Percentiles rank a stretch among this genome's conserved stretches.
These are phyloP conservation scores for Hypoxylon sp. DNA, from an alignment of 2,329 filamentous ascomycete genomes.

Conservation along the genomic window DNA sequence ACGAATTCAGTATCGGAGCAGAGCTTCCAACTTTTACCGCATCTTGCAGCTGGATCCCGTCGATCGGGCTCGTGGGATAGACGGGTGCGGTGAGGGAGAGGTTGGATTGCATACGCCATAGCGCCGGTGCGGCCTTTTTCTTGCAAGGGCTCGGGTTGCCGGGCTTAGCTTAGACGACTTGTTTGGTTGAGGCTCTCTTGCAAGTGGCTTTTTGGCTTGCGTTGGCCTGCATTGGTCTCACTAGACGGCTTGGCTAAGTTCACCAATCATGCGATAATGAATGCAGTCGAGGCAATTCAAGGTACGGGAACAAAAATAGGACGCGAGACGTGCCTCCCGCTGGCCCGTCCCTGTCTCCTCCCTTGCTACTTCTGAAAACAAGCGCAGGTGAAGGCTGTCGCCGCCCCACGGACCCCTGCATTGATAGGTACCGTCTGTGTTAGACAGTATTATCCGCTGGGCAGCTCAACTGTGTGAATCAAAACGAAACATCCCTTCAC, in stretches of 20 bases:
- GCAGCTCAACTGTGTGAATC: conserved; percentile 26
- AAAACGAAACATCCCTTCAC: conserved; percentile 27
- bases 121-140: conserved; percentile 18
- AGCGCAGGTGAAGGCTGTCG: conserved; percentile 20
- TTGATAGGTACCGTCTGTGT: conserved; percentile 18
- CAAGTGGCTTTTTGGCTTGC: conserved; percentile 27
- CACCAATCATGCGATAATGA: conserved; percentile 23
- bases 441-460: conserved; percentile 16
- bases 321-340: conserved; percentile 20
- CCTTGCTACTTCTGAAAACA: conserved; percentile 13
- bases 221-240: conserved; percentile 24
- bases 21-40: conserved; percentile 17
- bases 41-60: conserved; percentile 30
- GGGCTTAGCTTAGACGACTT: conserved; percentile 2
- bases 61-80: conserved; percentile 25
- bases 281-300: neutral
- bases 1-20: neutral
- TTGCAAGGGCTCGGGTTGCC: conserved; percentile 23
- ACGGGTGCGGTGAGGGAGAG: conserved; percentile 17
- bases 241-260: conserved; percentile 16
- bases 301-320: conserved; percentile 29
- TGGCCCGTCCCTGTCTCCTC: conserved; percentile 9
- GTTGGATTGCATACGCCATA: conserved; percentile 26
- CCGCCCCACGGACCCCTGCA: conserved; percentile 42
- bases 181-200: conserved; percentile 37